Base-by-base conservation (phyloP, 208 protist genomes). In the Crithidia fasciculata region DNA sequence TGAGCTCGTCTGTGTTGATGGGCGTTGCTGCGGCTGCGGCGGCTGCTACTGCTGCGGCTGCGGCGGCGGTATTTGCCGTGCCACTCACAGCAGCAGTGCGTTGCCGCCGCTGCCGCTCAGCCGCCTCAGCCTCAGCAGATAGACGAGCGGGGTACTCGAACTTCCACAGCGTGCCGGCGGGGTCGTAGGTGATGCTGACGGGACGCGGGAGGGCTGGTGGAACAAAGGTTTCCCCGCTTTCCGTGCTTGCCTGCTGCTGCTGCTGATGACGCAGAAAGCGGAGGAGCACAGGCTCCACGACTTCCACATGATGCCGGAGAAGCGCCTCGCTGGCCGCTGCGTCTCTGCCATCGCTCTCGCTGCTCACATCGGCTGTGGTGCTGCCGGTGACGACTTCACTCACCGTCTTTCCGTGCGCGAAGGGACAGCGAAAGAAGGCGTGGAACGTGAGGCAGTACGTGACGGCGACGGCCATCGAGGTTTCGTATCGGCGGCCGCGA, bases 401-500 rank as follows among this genome's bases (percentile, higher is more conserved):
- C 3, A 79, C 74, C n/a, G 66, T 79, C 44, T 4, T 39, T 2
- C 18, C 2, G n/a, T 37, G 45, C 3, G 37, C 15, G 52, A 74
- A 82, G 3, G 66, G 72, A 55, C 61, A 74, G 54, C 58, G 72
- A 57, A 95, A 95, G 66, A 93, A 93, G 43, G 69, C 53, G 43
- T 82, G 80, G 67, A 92, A 87, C 49, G 74, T 39, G 15, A 86
- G 41, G 50, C 74, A 90, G 67, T 91, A 87, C 18, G 44, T 43
- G 8, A 82, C 70, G 9, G 85, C 78, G 53, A 91, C 79, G 44
- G 72, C 78, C 60, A 90, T 80, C 19, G 84, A 70, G 45, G 80
- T 91, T 64, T 95, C 87, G 81, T 89, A 95, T 19, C 88, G 84
- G 15, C 70, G 81, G 12, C 91, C 91, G 37, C 88, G 83, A 18